Evolutionary conservation across 306 rosid species (phyloP).

Genomic region (Casuarina cunninghamiana): DNA sequence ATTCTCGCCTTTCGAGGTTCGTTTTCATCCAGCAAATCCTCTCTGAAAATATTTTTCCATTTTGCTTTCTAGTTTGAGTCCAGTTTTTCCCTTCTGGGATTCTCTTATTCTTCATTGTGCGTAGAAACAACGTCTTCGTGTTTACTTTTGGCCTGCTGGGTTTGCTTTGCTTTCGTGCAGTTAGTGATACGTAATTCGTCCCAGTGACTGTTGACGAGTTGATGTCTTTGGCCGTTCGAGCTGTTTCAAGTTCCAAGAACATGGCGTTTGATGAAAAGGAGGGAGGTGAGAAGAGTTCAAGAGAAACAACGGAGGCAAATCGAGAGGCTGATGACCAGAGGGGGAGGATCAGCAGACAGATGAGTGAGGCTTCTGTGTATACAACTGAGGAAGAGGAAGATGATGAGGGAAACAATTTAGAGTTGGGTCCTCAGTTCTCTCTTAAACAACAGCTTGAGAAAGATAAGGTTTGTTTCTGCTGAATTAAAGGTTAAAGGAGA

Average conservation of each 20-base stretch:
- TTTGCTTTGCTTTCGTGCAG: conserved; percentile 6
- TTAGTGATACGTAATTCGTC: not conserved
- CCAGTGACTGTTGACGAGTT: conserved; percentile 39
- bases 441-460: conserved; percentile 90
- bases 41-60: not conserved
- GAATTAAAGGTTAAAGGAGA: not conserved
- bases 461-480: conserved; percentile 60
- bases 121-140: conserved; percentile 1
- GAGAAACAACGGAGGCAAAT: conserved; percentile 22
- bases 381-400: conserved; percentile 86
- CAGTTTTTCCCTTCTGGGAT: conserved; percentile 6
- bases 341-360: conserved; percentile 37
- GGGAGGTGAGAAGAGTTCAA: conserved; percentile 21
- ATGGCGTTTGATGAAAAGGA: conserved; percentile 80
- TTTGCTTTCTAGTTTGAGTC: not conserved
- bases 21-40: conserved; percentile 8
- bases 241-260: conserved; percentile 44
- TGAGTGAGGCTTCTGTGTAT: conserved; percentile 58
- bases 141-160: conserved; percentile 11
- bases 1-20: conserved; percentile 22
- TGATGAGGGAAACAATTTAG: conserved; percentile 71
- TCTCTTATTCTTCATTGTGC: conserved; percentile 2
- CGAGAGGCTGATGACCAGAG: conserved; percentile 49
- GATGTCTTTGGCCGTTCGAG: conserved; percentile 56
- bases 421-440: conserved; percentile 87